Conservation (phyloP, 805 yeast genomes). For the Cyberlindnera mycetangii region DNA sequence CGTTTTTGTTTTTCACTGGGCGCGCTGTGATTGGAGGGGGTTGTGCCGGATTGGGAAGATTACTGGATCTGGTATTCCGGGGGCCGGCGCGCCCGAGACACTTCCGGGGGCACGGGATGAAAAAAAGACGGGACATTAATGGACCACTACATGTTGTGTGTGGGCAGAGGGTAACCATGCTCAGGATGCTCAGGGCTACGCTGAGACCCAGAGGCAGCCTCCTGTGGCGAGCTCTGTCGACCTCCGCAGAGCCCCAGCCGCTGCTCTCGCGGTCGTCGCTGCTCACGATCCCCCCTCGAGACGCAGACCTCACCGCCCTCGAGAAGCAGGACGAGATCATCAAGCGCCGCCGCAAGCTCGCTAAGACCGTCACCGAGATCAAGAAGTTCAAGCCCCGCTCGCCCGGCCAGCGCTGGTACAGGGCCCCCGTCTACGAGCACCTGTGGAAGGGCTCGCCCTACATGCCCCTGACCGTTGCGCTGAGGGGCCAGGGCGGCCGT, state of each 20-base stretch:
- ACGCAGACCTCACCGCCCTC: conserved; percentile 59
- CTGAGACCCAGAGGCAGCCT: not conserved
- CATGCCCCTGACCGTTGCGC: conserved; percentile 68
- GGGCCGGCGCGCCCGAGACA: not conserved
- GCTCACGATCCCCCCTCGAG: conserved; percentile 40
- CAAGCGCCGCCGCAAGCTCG: conserved; percentile 67
- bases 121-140: too few relatives aligned
- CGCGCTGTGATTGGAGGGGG: conserved; percentile 3
- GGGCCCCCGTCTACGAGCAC: conserved; percentile 83
- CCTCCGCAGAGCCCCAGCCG: not conserved
- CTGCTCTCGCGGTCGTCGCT: conserved; percentile 19
- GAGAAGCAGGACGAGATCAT: conserved; percentile 76
- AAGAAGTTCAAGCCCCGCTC: conserved; percentile 77
- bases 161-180: too few relatives aligned
- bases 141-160: too few relatives aligned
- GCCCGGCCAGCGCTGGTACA: conserved; percentile 87
- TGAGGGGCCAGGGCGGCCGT: conserved; percentile 80
- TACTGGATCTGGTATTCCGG: not conserved
- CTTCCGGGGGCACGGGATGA: not conserved
- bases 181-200: conserved; percentile 1
- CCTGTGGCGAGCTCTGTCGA: not conserved
- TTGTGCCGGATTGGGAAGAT: not conserved
- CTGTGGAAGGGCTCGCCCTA: conserved; percentile 84
- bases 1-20: not conserved
- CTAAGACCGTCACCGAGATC: conserved; percentile 66